Base-by-base conservation (phyloP, 208 protist genomes). In the Angomonas deanei region DNA sequence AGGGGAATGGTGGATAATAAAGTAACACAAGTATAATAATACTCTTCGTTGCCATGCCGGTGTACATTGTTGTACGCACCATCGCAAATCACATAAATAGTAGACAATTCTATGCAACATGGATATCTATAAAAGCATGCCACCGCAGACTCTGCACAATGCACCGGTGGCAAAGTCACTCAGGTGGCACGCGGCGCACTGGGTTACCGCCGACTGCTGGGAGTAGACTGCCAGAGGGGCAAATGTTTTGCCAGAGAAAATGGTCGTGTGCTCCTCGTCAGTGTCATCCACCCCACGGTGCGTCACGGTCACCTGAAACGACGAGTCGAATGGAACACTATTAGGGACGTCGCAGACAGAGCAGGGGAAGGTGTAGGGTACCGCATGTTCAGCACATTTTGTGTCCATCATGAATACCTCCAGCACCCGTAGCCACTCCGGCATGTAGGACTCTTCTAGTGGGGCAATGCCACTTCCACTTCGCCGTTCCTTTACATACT, bases 231-330 rank as follows among this genome's bases (percentile, higher is more conserved):
- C 83, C 33, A 95, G 59, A 0, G 83, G 75, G n/a, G 63, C 69
- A 55, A 95, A 89, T 21, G 81, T 90, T 17, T 39, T 79, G 1
- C 75, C 72, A n/a, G 85, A 92, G 59, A 95, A 95, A 21, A 88
- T 48, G 11, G 81, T 91, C 0, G 82, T 79, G 66, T 95, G 88
- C 23, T 50, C 31, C 23, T 73, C 74, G 21, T 64, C 50, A 10
- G 50, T 23, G 1, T 54, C 65, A 59, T 42, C 39, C 38, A 8
- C 15, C 32, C 10, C 33, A 2, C 19, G 21, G 39, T 61, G 57
- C 13, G 11, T 3, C 10, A 24, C 19, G 21, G 26, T 33, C 6
- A 21, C 15, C 3, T 3, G 17, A 23, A 49, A 47, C 1, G 5
- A 32, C 15, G 39, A 21, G 19, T 23, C 42, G 23, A 26, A 36